A percentile compares a stretch with the other conserved stretches of the same genome.
Evolutionary conservation across 139 green algal genomes (phyloP).

Genomic region (Mychonastes homosphaera): DNA sequence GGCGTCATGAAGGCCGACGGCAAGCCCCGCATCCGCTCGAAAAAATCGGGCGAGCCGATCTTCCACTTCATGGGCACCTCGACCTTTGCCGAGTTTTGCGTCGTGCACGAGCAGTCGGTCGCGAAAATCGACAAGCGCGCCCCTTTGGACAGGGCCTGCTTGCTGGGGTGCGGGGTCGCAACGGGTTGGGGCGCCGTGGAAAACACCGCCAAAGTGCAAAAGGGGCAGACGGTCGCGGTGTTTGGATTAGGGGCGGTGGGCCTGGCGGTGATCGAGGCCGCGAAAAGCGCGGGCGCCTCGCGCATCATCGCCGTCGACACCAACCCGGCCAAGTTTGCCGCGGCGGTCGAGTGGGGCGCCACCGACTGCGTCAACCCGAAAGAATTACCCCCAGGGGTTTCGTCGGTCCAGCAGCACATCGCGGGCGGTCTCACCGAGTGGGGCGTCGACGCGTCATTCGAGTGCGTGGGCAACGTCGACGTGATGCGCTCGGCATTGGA

Average conservation of each 20-base stretch:
- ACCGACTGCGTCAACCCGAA: slow-evolving; percentile 83
- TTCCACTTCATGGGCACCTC: slow-evolving; percentile 99
- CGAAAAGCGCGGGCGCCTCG: slow-evolving; percentile 44
- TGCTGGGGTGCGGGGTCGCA: slow-evolving; percentile 83
- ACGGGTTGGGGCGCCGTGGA: slow-evolving; percentile 88
- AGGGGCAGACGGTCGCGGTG: slow-evolving; percentile 74
- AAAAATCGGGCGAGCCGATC: slow-evolving; percentile 61
- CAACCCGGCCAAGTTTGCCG: slow-evolving; percentile 77
- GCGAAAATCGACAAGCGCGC: slow-evolving; percentile 59
- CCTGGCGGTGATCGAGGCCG: slow-evolving; percentile 82
- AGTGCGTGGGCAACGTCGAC: slow-evolving; percentile 80
- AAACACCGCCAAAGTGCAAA: slow-evolving; percentile 87
- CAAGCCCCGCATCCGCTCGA: slow-evolving; percentile 70
- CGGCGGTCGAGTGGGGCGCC: slow-evolving; percentile 70
- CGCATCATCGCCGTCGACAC: slow-evolving; percentile 90
- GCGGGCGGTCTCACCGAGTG: slow-evolving; percentile 82
- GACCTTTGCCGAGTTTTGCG: slow-evolving; percentile 97
- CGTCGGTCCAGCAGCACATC: slow-evolving; percentile 77
- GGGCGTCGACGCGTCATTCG: slow-evolving; percentile 67
- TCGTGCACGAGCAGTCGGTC: slow-evolving; percentile 83
- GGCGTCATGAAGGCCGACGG: slow-evolving; percentile 89
- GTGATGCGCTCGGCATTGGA: slow-evolving; percentile 95
- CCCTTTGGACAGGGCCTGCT: slow-evolving; percentile 71
- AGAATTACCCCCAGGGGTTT: no score
- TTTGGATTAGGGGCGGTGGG: slow-evolving; percentile 81